Conservation (phyloP, 2,329 filamentous ascomycete genomes). For the Paraphoma chrysanthemicola region DNA sequence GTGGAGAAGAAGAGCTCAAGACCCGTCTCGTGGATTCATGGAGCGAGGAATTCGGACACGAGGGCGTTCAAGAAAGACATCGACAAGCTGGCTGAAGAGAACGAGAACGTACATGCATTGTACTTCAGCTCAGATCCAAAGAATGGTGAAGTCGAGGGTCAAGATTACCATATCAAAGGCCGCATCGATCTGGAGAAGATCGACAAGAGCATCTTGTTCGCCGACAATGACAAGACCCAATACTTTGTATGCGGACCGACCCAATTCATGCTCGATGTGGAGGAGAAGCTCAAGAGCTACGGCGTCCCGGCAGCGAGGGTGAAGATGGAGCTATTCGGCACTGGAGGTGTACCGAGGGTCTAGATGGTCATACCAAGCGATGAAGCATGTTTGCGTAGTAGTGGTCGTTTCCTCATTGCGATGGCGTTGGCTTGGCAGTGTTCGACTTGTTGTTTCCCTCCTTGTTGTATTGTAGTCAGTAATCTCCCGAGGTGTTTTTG, state of each 20-base stretch:
- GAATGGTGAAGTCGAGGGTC: slow-evolving; percentile 54
- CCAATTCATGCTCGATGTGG: slow-evolving; percentile 70
- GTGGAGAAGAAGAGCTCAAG: slow-evolving; percentile 41
- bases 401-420: not conserved
- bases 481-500: no score
- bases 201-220: slow-evolving; percentile 62
- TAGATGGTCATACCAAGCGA: slow-evolving; percentile 10
- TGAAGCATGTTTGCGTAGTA: no score
- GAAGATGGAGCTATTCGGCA: slow-evolving; percentile 70
- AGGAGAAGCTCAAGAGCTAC: slow-evolving; percentile 58
- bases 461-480: no score
- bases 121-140: slow-evolving; percentile 65
- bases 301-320: slow-evolving; percentile 67
- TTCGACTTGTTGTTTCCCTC: no score
- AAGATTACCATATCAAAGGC: slow-evolving; percentile 66
- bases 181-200: slow-evolving; percentile 66
- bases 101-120: slow-evolving; percentile 59
- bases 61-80: slow-evolving; percentile 65
- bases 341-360: slow-evolving; percentile 43
- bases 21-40: slow-evolving; percentile 70
- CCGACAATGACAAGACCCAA: slow-evolving; percentile 61
- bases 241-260: slow-evolving; percentile 78
- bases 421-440: not conserved
- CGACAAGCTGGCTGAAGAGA: slow-evolving; percentile 50
- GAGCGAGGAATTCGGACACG: slow-evolving; percentile 57